Conservation (phyloP, 768 basidiomycete genomes). For the Leccinum subgranulosum region DNA sequence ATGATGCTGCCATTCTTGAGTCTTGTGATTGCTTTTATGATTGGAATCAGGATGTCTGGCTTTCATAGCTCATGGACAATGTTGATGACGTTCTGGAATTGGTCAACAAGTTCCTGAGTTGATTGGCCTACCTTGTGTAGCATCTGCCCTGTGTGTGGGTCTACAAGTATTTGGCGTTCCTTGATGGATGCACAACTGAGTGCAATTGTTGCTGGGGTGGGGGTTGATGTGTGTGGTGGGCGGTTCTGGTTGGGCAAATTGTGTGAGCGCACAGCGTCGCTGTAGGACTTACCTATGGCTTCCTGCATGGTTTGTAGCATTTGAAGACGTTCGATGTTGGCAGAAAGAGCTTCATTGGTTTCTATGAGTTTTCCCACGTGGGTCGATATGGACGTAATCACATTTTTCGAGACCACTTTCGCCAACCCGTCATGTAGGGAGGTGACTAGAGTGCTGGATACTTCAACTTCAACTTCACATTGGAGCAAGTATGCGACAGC, state of each 20-base stretch:
- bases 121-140: neutral
- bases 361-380: neutral
- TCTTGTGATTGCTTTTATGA: neutral
- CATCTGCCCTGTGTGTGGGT: neutral
- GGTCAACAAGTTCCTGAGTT: neutral
- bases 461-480: neutral
- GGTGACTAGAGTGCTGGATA: neutral
- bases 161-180: neutral
- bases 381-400: neutral
- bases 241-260: no score
- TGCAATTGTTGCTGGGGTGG: neutral
- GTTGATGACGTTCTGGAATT: neutral
- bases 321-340: neutral
- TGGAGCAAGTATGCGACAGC: neutral
- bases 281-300: no score
- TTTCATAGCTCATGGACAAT: neutral
- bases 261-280: no score
- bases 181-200: neutral
- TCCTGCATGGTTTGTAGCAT: no score
- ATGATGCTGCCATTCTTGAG: neutral
- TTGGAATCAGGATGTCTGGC: neutral
- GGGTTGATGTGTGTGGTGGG: no score
- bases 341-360: neutral
- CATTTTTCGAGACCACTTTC: neutral
- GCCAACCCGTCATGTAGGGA: no score